phyloP scores from a whole-genome alignment of 345 rosid species.

The Hypericum perforatum region DNA sequence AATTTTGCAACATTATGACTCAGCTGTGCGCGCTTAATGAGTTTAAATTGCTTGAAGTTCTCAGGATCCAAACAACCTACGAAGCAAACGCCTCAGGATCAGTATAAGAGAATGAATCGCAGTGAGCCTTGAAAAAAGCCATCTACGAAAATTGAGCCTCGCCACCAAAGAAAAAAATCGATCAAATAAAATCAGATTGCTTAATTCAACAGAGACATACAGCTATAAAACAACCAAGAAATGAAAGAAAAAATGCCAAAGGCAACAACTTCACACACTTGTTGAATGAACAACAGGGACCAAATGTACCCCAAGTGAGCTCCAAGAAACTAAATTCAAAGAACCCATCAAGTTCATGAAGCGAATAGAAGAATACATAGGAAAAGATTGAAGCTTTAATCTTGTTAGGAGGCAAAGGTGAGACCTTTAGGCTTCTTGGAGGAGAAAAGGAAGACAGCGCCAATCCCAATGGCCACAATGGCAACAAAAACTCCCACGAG shows the following conservation, averaged over 20 bases:
- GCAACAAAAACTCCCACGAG: conserved; percentile 3
- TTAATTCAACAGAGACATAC: background rate
- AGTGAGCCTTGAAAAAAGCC: background rate
- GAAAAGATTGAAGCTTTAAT: background rate
- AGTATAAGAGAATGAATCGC: background rate
- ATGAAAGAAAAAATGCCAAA: background rate
- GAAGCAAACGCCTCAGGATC: background rate
- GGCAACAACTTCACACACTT: too few species aligned
- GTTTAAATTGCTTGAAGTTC: background rate
- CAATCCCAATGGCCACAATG: conserved; percentile 6
- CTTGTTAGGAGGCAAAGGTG: conserved; percentile 9
- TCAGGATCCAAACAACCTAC: conserved; percentile 1
- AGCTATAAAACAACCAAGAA: background rate
- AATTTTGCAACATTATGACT: background rate
- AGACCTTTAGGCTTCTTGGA: conserved; percentile 5
- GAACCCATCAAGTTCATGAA: background rate
- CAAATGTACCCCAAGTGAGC: too few species aligned
- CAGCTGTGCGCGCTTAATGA: background rate
- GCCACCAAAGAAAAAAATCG: conserved; percentile 1
- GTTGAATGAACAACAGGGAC: too few species aligned
- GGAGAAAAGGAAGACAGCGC: conserved; percentile 5
- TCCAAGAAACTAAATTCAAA: too few species aligned
- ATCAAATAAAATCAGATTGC: background rate
- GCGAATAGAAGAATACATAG: background rate
- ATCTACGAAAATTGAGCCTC: background rate